These are phyloP conservation scores for Emergomyces orientalis DNA, from an alignment of 2,329 filamentous ascomycete species.

Conservation along the genomic window DNA sequence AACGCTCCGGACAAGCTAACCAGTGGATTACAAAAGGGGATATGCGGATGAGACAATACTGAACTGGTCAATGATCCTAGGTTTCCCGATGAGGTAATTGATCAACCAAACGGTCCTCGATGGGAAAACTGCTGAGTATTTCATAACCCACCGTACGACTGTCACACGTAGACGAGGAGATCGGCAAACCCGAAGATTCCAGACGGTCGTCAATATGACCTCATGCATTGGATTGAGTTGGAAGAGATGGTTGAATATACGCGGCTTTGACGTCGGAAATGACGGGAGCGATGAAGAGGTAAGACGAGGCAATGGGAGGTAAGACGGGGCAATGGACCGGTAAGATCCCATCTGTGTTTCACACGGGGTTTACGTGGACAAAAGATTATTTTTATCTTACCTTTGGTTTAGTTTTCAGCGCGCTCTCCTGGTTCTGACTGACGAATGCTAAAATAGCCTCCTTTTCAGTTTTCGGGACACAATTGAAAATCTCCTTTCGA, in stretches of 20 bases:
- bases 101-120: neutral
- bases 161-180: neutral
- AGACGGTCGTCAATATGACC: neutral
- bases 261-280: neutral
- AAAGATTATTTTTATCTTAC: conserved; percentile 46
- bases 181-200: neutral
- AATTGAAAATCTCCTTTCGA: conserved; percentile 55
- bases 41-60: neutral
- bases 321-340: neutral
- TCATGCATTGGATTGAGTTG: neutral
- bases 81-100: neutral
- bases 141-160: neutral
- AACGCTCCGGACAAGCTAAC: neutral
- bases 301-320: neutral
- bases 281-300: neutral
- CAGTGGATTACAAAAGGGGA: neutral
- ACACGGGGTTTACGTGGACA: neutral
- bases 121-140: neutral
- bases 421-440: conserved; percentile 58
- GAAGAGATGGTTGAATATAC: neutral
- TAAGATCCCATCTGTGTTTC: neutral
- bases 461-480: conserved; percentile 45
- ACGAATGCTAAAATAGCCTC: conserved; percentile 62
- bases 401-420: conserved; percentile 79
- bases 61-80: neutral